Conservation (phyloP, 164 flowering plant species). For the Nymphaea thermarum region DNA sequence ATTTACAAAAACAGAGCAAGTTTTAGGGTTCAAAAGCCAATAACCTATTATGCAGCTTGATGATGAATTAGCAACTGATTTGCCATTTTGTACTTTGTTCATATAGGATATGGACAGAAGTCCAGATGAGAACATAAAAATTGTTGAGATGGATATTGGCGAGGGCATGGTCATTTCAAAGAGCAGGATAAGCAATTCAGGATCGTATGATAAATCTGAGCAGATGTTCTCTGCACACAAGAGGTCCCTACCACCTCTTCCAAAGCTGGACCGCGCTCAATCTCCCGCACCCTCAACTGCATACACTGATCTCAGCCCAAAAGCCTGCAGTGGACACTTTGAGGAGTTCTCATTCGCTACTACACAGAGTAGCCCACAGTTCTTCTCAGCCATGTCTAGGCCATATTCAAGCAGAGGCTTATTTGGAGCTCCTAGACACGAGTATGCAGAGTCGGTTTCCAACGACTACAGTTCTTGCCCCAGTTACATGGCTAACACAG, state of each 20-base stretch:
- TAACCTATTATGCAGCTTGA: too few relatives aligned
- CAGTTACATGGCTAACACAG: conserved; percentile 92
- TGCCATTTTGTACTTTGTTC: conserved; percentile 2
- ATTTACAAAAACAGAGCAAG: too few relatives aligned
- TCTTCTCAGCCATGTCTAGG: conserved; percentile 44
- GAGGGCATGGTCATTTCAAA: conserved; percentile 35
- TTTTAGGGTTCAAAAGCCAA: too few relatives aligned
- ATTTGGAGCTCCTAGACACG: conserved; percentile 38
- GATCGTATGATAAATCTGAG: conserved; percentile 31
- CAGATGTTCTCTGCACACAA: conserved; percentile 33
- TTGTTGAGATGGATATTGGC: conserved; percentile 73
- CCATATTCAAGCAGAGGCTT: conserved; percentile 34
- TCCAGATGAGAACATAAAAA: conserved; percentile 76
- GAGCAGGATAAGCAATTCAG: conserved; percentile 50
- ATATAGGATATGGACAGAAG: conserved; percentile 43
- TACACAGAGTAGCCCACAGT: conserved; percentile 77
- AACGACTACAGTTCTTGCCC: conserved; percentile 62
- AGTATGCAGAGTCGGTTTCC: conserved; percentile 49
- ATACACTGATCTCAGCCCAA: conserved; percentile 60
- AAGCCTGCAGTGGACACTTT: conserved; percentile 65
- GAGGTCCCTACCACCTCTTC: conserved; percentile 6
- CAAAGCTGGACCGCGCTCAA: conserved; percentile 32
- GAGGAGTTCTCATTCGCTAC: conserved; percentile 62
- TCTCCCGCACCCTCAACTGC: conserved; percentile 66
- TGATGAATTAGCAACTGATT: not conserved